These are phyloP conservation scores for Nematodospora valgi DNA, from an alignment of 805 yeast species.

Conservation along the genomic window DNA sequence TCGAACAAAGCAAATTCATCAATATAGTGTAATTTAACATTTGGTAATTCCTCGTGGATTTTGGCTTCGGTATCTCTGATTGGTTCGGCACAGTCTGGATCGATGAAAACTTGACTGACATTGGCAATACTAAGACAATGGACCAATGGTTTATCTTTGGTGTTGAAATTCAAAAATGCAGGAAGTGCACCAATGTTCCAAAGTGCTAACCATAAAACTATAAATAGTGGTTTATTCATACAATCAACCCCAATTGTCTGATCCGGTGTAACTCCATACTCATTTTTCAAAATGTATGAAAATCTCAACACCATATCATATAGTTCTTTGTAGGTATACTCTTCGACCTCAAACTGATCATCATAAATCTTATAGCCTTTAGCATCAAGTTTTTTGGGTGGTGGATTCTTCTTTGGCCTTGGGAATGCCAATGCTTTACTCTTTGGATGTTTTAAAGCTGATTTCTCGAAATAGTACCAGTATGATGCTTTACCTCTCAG, in stretches of 20 bases:
- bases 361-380: slow-evolving; percentile 44
- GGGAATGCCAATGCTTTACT: slow-evolving; percentile 63
- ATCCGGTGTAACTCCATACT: slow-evolving; percentile 61
- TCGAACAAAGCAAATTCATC: slow-evolving; percentile 49
- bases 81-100: slow-evolving; percentile 59
- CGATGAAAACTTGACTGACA: slow-evolving; percentile 65
- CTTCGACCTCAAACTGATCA: slow-evolving; percentile 57
- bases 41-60: slow-evolving; percentile 35
- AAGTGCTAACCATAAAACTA: slow-evolving; percentile 76
- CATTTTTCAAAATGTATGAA: slow-evolving; percentile 59
- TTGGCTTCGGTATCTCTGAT: slow-evolving; percentile 47
- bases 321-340: slow-evolving; percentile 65
- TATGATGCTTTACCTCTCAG: slow-evolving; percentile 48
- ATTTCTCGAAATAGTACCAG: slow-evolving; percentile 67
- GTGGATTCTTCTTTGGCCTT: slow-evolving; percentile 36
- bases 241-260: slow-evolving; percentile 73
- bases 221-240: slow-evolving; percentile 79
- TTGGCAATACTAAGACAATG: slow-evolving; percentile 78
- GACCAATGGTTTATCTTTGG: slow-evolving; percentile 65
- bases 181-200: slow-evolving; percentile 93
- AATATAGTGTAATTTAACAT: slow-evolving; percentile 43
- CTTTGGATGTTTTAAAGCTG: slow-evolving; percentile 48
- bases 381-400: slow-evolving; percentile 20
- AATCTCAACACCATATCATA: slow-evolving; percentile 63
- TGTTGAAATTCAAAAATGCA: slow-evolving; percentile 80